A percentile compares a stretch with the other conserved stretches of the same genome.
These are phyloP conservation scores for Tremella mesenterica DNA, from an alignment of 768 basidiomycete species.

Conservation along the genomic window DNA sequence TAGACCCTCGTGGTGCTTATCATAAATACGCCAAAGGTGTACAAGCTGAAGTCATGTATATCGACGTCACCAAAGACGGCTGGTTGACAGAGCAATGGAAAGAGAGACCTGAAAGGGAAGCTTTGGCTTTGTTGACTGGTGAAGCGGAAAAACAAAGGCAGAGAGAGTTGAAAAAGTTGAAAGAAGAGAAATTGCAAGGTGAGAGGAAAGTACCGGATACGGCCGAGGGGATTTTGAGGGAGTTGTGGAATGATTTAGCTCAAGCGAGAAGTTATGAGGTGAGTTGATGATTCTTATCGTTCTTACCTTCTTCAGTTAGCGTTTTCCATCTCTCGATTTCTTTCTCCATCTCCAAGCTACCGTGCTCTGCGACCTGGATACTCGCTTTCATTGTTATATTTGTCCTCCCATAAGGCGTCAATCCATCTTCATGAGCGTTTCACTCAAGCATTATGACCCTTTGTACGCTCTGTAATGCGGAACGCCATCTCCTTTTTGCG, in stretches of 20 bases:
- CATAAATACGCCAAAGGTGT: slow-evolving; percentile 30
- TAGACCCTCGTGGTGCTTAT: slow-evolving; percentile 36
- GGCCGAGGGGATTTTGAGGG: slow-evolving; percentile 20
- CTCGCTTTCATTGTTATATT: neutral
- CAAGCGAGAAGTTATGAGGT: slow-evolving; percentile 25
- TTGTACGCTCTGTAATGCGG: no score
- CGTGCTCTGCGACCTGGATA: neutral
- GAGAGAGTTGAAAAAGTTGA: slow-evolving; percentile 5
- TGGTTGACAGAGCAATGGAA: slow-evolving; percentile 36
- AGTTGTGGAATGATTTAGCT: slow-evolving; percentile 35
- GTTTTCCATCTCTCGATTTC: no score
- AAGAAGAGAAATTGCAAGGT: slow-evolving; percentile 1
- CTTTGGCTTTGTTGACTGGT: slow-evolving; percentile 24
- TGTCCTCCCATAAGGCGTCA: neutral
- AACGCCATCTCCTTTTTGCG: no score
- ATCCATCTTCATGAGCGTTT: no score
- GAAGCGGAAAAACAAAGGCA: slow-evolving; percentile 17
- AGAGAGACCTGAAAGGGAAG: slow-evolving; percentile 27
- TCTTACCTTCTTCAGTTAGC: no score
- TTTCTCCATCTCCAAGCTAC: neutral
- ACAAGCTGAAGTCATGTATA: slow-evolving; percentile 17
- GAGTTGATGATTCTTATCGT: slow-evolving; percentile 4
- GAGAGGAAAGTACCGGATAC: slow-evolving; percentile 18
- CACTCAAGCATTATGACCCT: no score
- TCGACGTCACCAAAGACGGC: slow-evolving; percentile 38